Conservation (phyloP, 2,329 filamentous ascomycete species). For the Fusarium nelsonii region DNA sequence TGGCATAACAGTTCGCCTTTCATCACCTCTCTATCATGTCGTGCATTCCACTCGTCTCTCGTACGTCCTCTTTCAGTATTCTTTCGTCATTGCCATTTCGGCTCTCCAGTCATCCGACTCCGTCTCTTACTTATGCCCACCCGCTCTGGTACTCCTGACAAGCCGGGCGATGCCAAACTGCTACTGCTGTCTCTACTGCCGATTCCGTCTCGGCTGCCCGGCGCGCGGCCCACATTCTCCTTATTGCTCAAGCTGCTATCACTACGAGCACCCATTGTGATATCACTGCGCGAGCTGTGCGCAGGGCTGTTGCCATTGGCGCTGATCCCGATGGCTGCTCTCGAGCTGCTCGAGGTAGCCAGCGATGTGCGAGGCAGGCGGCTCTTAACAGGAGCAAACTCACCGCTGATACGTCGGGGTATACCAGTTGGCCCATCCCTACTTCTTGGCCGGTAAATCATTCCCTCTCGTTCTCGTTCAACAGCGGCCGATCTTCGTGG, state of each 20-base stretch:
- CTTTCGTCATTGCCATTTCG: slow-evolving; percentile 45
- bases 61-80: slow-evolving; percentile 3
- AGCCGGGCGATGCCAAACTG: slow-evolving; percentile 26
- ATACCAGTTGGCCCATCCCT: slow-evolving; percentile 58
- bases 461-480: slow-evolving; percentile 60
- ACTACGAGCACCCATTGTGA: slow-evolving; percentile 53
- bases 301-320: slow-evolving; percentile 38
- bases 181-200: slow-evolving; percentile 41
- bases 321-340: slow-evolving; percentile 24
- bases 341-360: slow-evolving; percentile 45
- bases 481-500: slow-evolving; percentile 57
- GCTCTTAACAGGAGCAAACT: slow-evolving; percentile 55
- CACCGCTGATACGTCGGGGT: slow-evolving; percentile 59
- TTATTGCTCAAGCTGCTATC: slow-evolving; percentile 58
- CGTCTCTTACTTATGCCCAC: slow-evolving; percentile 44
- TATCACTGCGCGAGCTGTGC: slow-evolving; percentile 38
- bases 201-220: slow-evolving; percentile 44
- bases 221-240: slow-evolving; percentile 52
- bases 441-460: slow-evolving; percentile 58
- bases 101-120: slow-evolving; percentile 45
- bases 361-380: slow-evolving; percentile 57
- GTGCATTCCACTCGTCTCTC: slow-evolving; percentile 18
- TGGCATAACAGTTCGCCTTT: slow-evolving; percentile 4
- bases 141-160: slow-evolving; percentile 33
- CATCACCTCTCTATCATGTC: slow-evolving; percentile 11